Conservation (phyloP, 306 rosid species). For the Herpetospermum pedunculosum region DNA sequence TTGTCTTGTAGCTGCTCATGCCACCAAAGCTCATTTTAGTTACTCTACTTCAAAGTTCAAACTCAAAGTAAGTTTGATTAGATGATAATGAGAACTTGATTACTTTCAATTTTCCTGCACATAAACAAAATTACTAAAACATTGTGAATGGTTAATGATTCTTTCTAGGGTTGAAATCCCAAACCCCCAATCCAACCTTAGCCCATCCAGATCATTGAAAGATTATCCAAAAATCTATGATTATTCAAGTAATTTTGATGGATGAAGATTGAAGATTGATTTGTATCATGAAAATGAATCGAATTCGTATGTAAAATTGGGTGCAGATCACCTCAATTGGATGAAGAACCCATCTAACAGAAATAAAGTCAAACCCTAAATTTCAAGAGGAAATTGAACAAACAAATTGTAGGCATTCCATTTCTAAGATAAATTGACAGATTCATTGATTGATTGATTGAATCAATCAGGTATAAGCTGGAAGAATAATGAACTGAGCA, state of each 20-base stretch:
- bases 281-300: too few relatives aligned
- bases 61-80: neutral
- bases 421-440: too few relatives aligned
- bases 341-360: neutral
- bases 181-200: too few relatives aligned
- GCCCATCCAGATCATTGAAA: too few relatives aligned
- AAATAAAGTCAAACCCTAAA: neutral
- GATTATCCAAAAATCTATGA: too few relatives aligned
- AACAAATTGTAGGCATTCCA: neutral
- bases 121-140: too few relatives aligned
- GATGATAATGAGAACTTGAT: neutral
- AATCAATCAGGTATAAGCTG: neutral
- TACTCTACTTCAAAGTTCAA: neutral
- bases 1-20: neutral
- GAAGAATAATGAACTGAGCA: neutral
- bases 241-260: too few relatives aligned
- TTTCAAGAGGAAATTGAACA: neutral
- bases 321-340: neutral
- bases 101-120: too few relatives aligned
- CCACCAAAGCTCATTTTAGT: neutral
- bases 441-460: neutral
- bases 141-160: too few relatives aligned
- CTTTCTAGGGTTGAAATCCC: too few relatives aligned
- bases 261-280: too few relatives aligned
- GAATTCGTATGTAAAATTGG: too few relatives aligned